A percentile compares a stretch with the other conserved stretches of the same genome.
Conservation (phyloP, 2,329 filamentous ascomycete genomes). For the Trichoderma koningii region DNA sequence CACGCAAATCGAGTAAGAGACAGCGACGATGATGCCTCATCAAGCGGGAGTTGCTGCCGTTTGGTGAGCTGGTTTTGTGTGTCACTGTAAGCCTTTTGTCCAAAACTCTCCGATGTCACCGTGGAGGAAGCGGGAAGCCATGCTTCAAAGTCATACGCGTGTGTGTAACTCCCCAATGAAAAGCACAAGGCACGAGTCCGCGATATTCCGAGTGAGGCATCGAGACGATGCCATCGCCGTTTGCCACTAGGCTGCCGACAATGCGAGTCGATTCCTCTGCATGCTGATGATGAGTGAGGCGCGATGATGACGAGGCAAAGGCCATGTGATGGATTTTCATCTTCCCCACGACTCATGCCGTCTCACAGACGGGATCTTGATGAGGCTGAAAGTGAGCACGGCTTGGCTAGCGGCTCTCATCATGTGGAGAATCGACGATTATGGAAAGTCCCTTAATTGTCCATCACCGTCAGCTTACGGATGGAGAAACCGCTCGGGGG, state of each 20-base stretch:
- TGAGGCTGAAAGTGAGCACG: not conserved
- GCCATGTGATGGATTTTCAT: constrained; percentile 3
- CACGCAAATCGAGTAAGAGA: no score
- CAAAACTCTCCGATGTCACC: not conserved
- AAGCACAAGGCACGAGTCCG: not conserved
- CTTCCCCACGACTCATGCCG: not conserved
- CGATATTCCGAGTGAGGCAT: constrained; percentile 6
- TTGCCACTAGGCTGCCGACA: not conserved
- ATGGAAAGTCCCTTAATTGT: not conserved
- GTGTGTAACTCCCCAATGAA: not conserved
- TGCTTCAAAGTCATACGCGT: not conserved
- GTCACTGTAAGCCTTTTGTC: not conserved
- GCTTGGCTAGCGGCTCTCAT: not conserved
- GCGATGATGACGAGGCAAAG: constrained; percentile 7
- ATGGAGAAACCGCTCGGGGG: not conserved
- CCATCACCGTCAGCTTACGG: not conserved
- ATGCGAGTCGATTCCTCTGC: no score
- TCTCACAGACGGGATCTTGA: not conserved
- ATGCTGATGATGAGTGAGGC: not conserved
- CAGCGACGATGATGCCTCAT: not conserved
- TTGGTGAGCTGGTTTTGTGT: not conserved
- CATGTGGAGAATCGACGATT: not conserved
- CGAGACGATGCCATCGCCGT: not conserved
- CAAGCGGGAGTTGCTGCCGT: not conserved
- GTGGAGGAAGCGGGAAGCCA: not conserved